These are phyloP conservation scores for Coemansia sp. DNA, from an alignment of 192 early-diverging fungal genomes.

Conservation along the genomic window DNA sequence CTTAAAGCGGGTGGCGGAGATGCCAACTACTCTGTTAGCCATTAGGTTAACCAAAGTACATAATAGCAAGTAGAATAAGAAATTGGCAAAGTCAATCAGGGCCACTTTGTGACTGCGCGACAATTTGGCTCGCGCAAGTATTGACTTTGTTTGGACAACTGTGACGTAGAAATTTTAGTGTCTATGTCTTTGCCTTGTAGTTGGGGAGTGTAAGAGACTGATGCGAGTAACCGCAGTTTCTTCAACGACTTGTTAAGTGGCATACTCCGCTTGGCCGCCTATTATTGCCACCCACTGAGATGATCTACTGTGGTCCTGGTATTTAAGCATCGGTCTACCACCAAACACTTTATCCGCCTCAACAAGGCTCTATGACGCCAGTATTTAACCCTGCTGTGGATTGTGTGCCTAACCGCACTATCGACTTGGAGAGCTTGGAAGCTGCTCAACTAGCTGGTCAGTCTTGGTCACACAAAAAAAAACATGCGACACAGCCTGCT, in stretches of 20 bases:
- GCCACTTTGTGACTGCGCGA: background rate
- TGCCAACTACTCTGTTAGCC: no score
- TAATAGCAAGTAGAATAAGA: no score
- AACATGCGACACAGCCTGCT: background rate
- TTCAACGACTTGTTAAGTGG: background rate
- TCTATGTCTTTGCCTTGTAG: background rate
- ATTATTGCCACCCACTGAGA: slow-evolving; percentile 15
- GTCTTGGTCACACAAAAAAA: background rate
- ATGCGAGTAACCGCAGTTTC: background rate
- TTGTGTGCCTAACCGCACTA: background rate
- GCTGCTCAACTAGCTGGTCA: background rate
- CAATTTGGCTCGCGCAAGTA: slow-evolving; percentile 34
- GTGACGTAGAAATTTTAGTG: slow-evolving; percentile 27
- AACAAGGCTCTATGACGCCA: background rate
- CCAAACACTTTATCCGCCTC: background rate
- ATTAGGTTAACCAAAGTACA: no score
- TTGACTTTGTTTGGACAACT: slow-evolving; percentile 13
- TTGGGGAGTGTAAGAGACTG: background rate
- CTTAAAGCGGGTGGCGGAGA: no score
- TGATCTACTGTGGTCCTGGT: slow-evolving; percentile 12
- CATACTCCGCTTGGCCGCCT: slow-evolving; percentile 10
- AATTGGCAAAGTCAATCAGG: background rate
- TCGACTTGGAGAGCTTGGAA: slow-evolving; percentile 10
- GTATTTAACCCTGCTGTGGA: background rate
- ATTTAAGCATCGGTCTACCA: slow-evolving; percentile 31